phyloP scores from a whole-genome alignment of 176 grass and related monocot genomes.

The Carex cristatella region DNA sequence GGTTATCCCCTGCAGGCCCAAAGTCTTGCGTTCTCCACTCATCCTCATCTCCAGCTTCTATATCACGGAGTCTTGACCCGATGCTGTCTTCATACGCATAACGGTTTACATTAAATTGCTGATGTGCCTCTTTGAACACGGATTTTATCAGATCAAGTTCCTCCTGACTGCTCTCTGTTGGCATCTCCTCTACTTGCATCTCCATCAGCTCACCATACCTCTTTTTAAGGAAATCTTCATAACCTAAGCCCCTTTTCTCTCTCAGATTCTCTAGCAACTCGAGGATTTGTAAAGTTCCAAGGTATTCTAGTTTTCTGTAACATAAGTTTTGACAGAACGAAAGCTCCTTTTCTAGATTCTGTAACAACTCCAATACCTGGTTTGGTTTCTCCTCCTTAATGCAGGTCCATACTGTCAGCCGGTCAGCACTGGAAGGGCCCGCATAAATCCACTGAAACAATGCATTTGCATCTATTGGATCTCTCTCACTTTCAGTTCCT shows the following conservation, averaged over 20 bases:
- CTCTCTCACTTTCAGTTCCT: slow-evolving; percentile 21
- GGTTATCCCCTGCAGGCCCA: slow-evolving; percentile 46
- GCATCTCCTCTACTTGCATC: slow-evolving; percentile 39
- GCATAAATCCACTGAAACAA: slow-evolving; percentile 74
- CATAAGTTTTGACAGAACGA: slow-evolving; percentile 44
- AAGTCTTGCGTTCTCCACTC: slow-evolving; percentile 63
- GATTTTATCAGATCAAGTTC: slow-evolving; percentile 58
- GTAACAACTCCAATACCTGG: slow-evolving; percentile 37
- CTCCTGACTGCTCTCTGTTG: slow-evolving; percentile 27
- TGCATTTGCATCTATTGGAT: slow-evolving; percentile 34
- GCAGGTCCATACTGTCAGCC: slow-evolving; percentile 46
- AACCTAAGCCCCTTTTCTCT: slow-evolving; percentile 57
- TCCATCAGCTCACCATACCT: slow-evolving; percentile 56
- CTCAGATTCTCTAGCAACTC: slow-evolving; percentile 46
- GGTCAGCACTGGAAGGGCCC: slow-evolving; percentile 53
- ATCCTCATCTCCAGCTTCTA: slow-evolving; percentile 47
- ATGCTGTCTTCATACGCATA: slow-evolving; percentile 59
- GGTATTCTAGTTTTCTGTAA: slow-evolving; percentile 62
- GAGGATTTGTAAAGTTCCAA: slow-evolving; percentile 51
- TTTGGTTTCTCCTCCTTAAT: slow-evolving; percentile 45
- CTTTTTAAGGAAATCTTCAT: slow-evolving; percentile 58
- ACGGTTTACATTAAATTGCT: slow-evolving; percentile 32
- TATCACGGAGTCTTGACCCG: slow-evolving; percentile 39
- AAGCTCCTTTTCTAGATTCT: slow-evolving; percentile 64
- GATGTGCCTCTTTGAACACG: slow-evolving; percentile 66